Conservation (phyloP, 495 filamentous ascomycete species). For the Penicillium simplicissimum region DNA sequence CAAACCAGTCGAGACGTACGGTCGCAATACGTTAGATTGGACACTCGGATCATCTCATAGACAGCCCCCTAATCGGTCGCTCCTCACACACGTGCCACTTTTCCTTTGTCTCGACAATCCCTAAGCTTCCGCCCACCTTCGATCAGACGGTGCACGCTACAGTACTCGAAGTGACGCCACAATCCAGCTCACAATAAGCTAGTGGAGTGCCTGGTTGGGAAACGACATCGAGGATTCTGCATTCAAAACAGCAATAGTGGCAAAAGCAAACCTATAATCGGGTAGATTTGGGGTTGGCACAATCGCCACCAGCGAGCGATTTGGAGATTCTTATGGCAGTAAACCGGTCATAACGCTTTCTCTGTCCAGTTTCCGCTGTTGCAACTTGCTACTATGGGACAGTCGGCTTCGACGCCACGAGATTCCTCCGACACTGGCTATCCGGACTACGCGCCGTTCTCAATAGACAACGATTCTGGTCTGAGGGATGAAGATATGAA, state of each 20-base stretch:
- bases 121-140: not conserved
- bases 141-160: not conserved
- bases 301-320: slow-evolving; percentile 12
- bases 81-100: slow-evolving; percentile 1
- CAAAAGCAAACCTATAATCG: not conserved
- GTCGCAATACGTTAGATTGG: slow-evolving; percentile 16
- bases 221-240: not conserved
- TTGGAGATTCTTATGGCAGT: slow-evolving; percentile 36
- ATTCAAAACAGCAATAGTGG: not conserved
- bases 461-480: slow-evolving; percentile 24
- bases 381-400: slow-evolving; percentile 49
- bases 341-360: slow-evolving; percentile 29
- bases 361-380: slow-evolving; percentile 16
- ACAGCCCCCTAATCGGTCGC: not conserved
- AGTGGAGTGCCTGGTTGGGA: not conserved
- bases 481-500: slow-evolving; percentile 48
- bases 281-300: slow-evolving; percentile 1
- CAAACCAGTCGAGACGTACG: slow-evolving; percentile 21
- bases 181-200: not conserved
- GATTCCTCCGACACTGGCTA: slow-evolving; percentile 34
- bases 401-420: slow-evolving; percentile 48
- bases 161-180: not conserved
- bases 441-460: slow-evolving; percentile 25
- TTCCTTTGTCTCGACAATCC: slow-evolving; percentile 20
- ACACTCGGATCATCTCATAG: slow-evolving; percentile 8